A percentile compares a stretch with the other conserved stretches of the same genome.
phyloP scores from a whole-genome alignment of 495 filamentous ascomycete genomes.

The Penicillium taxi region DNA sequence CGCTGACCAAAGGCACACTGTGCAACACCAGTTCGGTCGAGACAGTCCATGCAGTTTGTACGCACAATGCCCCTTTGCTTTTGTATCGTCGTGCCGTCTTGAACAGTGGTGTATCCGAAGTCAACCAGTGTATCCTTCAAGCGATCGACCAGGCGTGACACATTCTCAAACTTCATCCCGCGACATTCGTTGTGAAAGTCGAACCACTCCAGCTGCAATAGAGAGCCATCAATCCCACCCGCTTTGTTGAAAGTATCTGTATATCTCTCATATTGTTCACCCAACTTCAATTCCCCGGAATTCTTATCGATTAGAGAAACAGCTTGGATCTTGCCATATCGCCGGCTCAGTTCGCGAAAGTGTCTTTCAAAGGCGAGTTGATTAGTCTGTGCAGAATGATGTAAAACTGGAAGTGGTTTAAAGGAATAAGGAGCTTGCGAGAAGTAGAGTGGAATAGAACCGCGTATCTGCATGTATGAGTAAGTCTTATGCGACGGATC shows the following conservation, averaged over 20 bases:
- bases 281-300: conserved; percentile 68
- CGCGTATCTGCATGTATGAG: conserved; percentile 78
- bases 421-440: conserved; percentile 88
- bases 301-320: conserved; percentile 83
- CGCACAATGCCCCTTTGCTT: conserved; percentile 68
- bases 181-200: conserved; percentile 87
- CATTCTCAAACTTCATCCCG: conserved; percentile 96
- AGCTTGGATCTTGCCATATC: conserved; percentile 71
- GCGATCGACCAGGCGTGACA: conserved; percentile 63
- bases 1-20: conserved; percentile 77
- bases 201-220: conserved; percentile 84
- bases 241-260: conserved; percentile 55
- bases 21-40: conserved; percentile 89
- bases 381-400: conserved; percentile 70
- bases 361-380: conserved; percentile 69
- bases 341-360: conserved; percentile 54
- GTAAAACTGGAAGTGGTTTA: conserved; percentile 74
- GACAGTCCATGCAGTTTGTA: conserved; percentile 97
- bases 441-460: conserved; percentile 87
- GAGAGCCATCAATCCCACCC: conserved; percentile 42
- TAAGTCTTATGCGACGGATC: conserved; percentile 54
- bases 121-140: conserved; percentile 55
- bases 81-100: conserved; percentile 40
- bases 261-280: conserved; percentile 64
- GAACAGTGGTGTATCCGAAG: conserved; percentile 55